Conservation (phyloP, 345 rosid species). For the Euphorbia pulcherrima region DNA sequence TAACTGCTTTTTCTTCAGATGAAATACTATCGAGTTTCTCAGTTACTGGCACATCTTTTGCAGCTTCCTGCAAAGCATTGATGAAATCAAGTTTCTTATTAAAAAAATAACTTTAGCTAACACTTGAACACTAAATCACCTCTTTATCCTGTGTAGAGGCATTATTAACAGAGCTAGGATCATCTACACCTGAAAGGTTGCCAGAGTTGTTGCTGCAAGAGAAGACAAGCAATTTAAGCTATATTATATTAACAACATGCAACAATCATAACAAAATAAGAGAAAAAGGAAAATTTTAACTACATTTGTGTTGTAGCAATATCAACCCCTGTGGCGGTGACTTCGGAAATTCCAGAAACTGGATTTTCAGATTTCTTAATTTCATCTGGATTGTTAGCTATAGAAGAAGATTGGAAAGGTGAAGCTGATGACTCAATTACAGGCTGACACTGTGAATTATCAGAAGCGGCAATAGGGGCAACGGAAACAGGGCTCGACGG, state of each 20-base stretch:
- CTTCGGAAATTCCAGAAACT: conserved; percentile 41
- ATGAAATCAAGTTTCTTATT: conserved; percentile 9
- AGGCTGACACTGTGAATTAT: conserved; percentile 29
- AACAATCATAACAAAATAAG: background rate
- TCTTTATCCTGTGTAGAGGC: conserved; percentile 34
- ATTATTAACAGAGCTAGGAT: conserved; percentile 31
- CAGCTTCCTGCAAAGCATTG: conserved; percentile 40
- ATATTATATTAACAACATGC: conserved; percentile 6
- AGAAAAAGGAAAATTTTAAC: conserved; percentile 3
- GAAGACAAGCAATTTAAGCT: conserved; percentile 14
- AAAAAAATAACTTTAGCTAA: conserved; percentile 7
- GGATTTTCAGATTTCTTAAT: conserved; percentile 35
- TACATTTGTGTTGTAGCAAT: conserved; percentile 45
- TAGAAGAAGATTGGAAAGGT: conserved; percentile 39
- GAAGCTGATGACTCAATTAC: conserved; percentile 40
- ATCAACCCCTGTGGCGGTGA: conserved; percentile 31
- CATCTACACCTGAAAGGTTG: conserved; percentile 26
- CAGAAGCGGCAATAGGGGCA: conserved; percentile 39
- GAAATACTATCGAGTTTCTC: conserved; percentile 38
- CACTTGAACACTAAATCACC: conserved; percentile 24
- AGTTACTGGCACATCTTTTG: conserved; percentile 34
- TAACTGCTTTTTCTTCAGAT: conserved; percentile 55
- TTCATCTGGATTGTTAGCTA: conserved; percentile 30
- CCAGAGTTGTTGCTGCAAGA: conserved; percentile 33
- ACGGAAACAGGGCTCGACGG: conserved; percentile 53